Base-by-base conservation (phyloP, 2,329 filamentous ascomycete species). In the Madurella mycetomatis region DNA sequence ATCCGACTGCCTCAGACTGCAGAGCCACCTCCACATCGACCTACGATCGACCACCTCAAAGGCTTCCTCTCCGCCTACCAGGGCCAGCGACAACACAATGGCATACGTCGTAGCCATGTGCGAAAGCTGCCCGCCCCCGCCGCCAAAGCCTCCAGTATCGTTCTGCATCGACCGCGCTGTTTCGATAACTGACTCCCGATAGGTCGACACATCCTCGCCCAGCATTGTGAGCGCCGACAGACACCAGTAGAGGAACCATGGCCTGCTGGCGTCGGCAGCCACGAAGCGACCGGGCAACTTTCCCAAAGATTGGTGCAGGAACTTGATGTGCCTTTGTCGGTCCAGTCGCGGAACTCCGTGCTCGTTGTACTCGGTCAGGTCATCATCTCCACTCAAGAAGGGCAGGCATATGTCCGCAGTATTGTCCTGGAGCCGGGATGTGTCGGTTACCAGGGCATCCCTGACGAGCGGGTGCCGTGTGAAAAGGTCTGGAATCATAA, bases 181-280 rank as follows among this genome's bases (percentile, higher is more conserved):
- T 56, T 84, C 81, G 48, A 88, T 74, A 55, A 92, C 82, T 72
- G 81, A 78, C 60, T 87, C 75, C 53, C 86, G 82, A 70, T 90
- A 92, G 40, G 83, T 71, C 32, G 72, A 71, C 46, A 82, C 76
- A 67, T 96, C 89, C 66, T 91, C 83, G 46, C 90, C 91, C 47
- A 99, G 74, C 34, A 92, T 76, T 25, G 80, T 76, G 60, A 99
- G 76, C 2, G 83, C 90, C 34, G 86, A 83, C 51, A 97, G 76
- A 50, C 83, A 88, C 94, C 94, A 99, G 74, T 96, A 97, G 60
- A 96, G 79, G 65, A 96, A 82, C 94, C 94, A 99, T 9, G 94
- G 92, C 52, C 92, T 79, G 67, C 88, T 92, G 32, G 94, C 87
- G 75, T 99, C 94, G 62, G 91, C 82, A 47, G 79, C 79, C 49